These are phyloP conservation scores for Fremontodendron californicum DNA, from an alignment of 345 rosid species.

Conservation along the genomic window DNA sequence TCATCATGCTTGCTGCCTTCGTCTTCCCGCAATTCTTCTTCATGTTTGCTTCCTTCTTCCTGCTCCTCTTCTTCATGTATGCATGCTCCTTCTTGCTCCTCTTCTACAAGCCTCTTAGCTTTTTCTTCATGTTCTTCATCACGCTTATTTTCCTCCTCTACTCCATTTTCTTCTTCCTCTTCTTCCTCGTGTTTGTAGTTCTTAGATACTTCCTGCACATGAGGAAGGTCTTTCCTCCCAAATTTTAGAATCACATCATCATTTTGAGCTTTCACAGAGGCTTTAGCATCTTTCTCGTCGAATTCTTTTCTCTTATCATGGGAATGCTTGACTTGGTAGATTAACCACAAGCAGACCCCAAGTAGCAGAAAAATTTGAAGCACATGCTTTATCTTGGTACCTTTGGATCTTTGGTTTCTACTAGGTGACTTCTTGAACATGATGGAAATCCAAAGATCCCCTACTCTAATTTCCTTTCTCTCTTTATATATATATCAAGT, in stretches of 20 bases:
- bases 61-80: slow-evolving; percentile 29
- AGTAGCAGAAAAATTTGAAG: slow-evolving; percentile 74
- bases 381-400: slow-evolving; percentile 61
- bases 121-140: slow-evolving; percentile 37
- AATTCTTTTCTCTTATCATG: slow-evolving; percentile 81
- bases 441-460: slow-evolving; percentile 18
- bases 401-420: slow-evolving; percentile 66
- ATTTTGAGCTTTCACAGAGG: slow-evolving; percentile 18
- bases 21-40: slow-evolving; percentile 28
- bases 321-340: slow-evolving; percentile 84
- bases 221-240: slow-evolving; percentile 82
- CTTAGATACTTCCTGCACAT: slow-evolving; percentile 25
- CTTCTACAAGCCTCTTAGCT: slow-evolving; percentile 23
- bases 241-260: slow-evolving; percentile 38
- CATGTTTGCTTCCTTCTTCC: slow-evolving; percentile 25
- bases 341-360: slow-evolving; percentile 79
- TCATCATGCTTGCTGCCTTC: slow-evolving; percentile 39
- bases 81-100: slow-evolving; percentile 28
- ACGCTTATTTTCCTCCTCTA: slow-evolving; percentile 35
- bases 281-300: slow-evolving; percentile 46
- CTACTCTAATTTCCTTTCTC: not conserved
- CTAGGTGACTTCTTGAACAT: slow-evolving; percentile 59
- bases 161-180: slow-evolving; percentile 35
- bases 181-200: slow-evolving; percentile 20
- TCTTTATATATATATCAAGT: not conserved